These are phyloP conservation scores for Hansenula lynferdii DNA, from an alignment of 1,139 yeast genomes.

Conservation along the genomic window DNA sequence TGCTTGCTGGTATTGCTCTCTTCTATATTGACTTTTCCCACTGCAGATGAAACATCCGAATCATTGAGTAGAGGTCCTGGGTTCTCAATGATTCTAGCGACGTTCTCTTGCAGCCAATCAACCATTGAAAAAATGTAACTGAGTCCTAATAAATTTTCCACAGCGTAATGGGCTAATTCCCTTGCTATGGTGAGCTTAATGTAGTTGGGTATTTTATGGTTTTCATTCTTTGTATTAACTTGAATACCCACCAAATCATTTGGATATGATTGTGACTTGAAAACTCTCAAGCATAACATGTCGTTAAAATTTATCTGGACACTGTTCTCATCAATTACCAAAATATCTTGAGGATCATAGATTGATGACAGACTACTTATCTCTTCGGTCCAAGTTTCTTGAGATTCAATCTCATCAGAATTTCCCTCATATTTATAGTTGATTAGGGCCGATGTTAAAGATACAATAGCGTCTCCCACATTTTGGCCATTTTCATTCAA, in stretches of 20 bases:
- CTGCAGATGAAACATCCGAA: conserved; percentile 3
- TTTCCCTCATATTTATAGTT: conserved; percentile 16
- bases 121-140: conserved; percentile 59
- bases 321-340: conserved; percentile 22
- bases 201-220: conserved; percentile 62
- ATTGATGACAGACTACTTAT: conserved; percentile 62
- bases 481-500: conserved; percentile 38
- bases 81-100: conserved; percentile 49
- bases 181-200: conserved; percentile 62
- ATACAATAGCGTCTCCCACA: conserved; percentile 48
- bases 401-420: conserved; percentile 22
- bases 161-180: conserved; percentile 39
- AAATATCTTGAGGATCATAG: conserved; percentile 35
- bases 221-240: conserved; percentile 41
- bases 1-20: conserved; percentile 2
- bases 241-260: conserved; percentile 57
- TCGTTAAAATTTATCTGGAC: conserved; percentile 15
- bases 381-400: conserved; percentile 69
- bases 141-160: conserved; percentile 52
- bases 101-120: conserved; percentile 72
- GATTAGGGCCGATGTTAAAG: conserved; percentile 40
- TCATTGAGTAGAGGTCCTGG: conserved; percentile 64
- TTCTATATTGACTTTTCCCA: conserved; percentile 2
- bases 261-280: conserved; percentile 53
- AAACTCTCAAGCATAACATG: conserved; percentile 44